Evolutionary conservation across 352 stramenopile species (phyloP).

Genomic region (Pseudoperonospora humuli): DNA sequence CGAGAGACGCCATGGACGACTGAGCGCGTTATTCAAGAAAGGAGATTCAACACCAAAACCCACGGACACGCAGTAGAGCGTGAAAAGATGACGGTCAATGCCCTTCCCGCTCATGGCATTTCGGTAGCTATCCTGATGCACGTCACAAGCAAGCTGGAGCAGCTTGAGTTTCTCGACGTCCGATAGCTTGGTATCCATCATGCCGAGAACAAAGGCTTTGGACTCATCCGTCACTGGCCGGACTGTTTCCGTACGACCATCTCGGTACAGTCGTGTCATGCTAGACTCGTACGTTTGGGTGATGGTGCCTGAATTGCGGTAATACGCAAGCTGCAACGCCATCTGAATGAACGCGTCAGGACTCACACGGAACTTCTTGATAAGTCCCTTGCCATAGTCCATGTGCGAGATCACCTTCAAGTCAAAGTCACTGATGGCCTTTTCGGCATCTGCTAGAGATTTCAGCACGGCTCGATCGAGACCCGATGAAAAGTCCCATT

Average conservation of each 20-base stretch:
- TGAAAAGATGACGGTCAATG: constrained; percentile 95
- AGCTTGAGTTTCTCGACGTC: constrained; percentile 75
- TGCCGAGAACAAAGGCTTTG: constrained; percentile 86
- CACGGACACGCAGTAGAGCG: constrained; percentile 87
- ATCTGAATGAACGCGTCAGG: constrained; percentile 96
- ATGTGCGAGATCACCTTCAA: constrained; percentile 84
- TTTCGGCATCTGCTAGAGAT: constrained; percentile 40
- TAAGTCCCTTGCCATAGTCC: constrained; percentile 83
- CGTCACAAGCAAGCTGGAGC: constrained; percentile 78
- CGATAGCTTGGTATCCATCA: constrained; percentile 63
- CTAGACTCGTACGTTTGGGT: constrained; percentile 96
- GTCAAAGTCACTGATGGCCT: constrained; percentile 84
- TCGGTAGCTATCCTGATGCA: constrained; percentile 90
- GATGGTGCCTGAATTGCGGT: constrained; percentile 87
- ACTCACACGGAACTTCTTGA: constrained; percentile 90
- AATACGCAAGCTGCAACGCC: constrained; percentile 94
- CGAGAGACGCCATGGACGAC: constrained; percentile 79
- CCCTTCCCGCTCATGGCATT: constrained; percentile 87
- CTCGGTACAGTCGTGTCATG: constrained; percentile 93
- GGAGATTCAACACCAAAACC: constrained; percentile 80
- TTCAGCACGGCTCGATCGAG: constrained; percentile 49
- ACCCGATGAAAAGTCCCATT: constrained; percentile 54
- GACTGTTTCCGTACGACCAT: constrained; percentile 93
- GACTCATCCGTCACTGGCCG: constrained; percentile 86
- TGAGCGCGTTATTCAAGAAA: constrained; percentile 85